Evolutionary conservation across 176 grass and related monocot species (phyloP).

Genomic region (Secale cereale): DNA sequence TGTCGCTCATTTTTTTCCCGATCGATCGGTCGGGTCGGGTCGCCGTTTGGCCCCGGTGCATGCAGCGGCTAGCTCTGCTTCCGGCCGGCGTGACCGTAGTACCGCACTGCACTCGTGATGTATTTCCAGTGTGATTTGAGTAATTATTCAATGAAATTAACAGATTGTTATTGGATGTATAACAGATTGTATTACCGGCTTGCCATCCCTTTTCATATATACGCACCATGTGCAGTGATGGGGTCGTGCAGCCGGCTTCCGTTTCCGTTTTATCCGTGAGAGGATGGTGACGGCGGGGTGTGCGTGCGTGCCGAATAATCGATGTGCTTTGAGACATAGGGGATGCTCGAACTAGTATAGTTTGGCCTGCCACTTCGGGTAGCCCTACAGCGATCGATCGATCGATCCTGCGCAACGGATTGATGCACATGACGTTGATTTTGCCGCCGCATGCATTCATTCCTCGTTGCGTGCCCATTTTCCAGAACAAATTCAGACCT

Average conservation of each 20-base stretch:
- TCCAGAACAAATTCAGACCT: too few relatives aligned
- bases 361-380: slow-evolving; percentile 13
- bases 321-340: neutral
- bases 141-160: slow-evolving; percentile 36
- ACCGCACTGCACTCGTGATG: slow-evolving; percentile 19
- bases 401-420: neutral
- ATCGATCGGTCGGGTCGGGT: slow-evolving; percentile 19
- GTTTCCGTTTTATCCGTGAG: neutral
- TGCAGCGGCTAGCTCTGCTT: neutral
- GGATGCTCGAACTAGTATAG: neutral
- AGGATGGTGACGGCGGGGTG: neutral
- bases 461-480: neutral
- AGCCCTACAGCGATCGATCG: neutral
- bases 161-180: slow-evolving; percentile 27
- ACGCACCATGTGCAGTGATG: neutral
- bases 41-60: slow-evolving; percentile 33
- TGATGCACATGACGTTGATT: neutral
- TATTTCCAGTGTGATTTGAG: slow-evolving; percentile 45
- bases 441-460: neutral
- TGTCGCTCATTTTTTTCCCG: slow-evolving; percentile 6
- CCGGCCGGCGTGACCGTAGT: neutral
- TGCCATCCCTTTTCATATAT: slow-evolving; percentile 21
- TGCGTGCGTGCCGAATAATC: slow-evolving; percentile 7
- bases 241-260: neutral
- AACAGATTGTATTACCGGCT: neutral